Percentiles rank a stretch among this genome's conserved stretches.
phyloP scores from a whole-genome alignment of 1,284 basidiomycete genomes.

The Cryptococcus neoformans region DNA sequence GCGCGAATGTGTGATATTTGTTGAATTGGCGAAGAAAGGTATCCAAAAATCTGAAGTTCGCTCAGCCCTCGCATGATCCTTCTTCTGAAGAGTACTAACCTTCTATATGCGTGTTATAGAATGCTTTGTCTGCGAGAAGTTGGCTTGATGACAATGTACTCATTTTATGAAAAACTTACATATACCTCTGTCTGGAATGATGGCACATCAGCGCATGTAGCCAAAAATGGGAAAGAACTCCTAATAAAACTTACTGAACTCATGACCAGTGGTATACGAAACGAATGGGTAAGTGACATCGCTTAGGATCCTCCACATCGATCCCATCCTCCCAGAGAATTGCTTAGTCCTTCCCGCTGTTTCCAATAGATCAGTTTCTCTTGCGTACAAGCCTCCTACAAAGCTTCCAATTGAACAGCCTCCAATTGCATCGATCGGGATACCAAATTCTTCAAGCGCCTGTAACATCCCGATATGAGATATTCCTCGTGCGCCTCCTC shows the following conservation, averaged over 20 bases:
- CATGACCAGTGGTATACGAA: constrained; percentile 96
- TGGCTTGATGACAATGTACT: not conserved
- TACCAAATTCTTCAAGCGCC: constrained; percentile 84
- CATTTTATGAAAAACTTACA: constrained; percentile 62
- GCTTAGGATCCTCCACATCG: constrained; percentile 89
- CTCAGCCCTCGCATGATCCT: not conserved
- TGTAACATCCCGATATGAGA: constrained; percentile 87
- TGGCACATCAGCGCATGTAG: constrained; percentile 10
- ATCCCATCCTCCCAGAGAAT: constrained; percentile 83
- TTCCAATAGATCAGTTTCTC: constrained; percentile 86
- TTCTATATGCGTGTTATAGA: constrained; percentile 93
- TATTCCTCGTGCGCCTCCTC: constrained; percentile 92
- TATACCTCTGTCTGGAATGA: constrained; percentile 33
- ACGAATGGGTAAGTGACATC: constrained; percentile 97
- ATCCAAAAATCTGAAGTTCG: constrained; percentile 80
- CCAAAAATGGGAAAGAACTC: constrained; percentile 11
- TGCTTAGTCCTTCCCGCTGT: constrained; percentile 68
- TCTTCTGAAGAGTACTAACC: constrained; percentile 14
- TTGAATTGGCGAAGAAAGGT: constrained; percentile 97
- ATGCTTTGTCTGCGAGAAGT: constrained; percentile 51
- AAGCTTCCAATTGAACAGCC: constrained; percentile 88
- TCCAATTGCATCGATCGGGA: constrained; percentile 89
- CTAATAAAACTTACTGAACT: constrained; percentile 58
- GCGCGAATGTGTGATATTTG: constrained; percentile 94
- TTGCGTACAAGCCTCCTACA: constrained; percentile 93